Conservation (phyloP, 2,329 filamentous ascomycete species). For the Arachnomyces sp. region DNA sequence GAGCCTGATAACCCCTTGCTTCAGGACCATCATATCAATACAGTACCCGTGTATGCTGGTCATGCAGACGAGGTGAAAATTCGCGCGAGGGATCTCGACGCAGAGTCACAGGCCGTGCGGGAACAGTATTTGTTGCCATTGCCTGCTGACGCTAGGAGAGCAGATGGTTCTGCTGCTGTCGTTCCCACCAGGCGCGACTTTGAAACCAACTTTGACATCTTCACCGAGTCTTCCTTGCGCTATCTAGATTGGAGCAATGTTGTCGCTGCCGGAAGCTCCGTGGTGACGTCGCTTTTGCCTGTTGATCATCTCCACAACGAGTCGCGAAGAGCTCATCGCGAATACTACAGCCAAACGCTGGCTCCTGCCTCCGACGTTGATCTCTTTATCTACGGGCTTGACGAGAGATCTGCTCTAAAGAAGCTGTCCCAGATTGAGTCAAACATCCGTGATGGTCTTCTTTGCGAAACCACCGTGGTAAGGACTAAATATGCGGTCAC, state of each 20-base stretch:
- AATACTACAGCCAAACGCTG: constrained; percentile 74
- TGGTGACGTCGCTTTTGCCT: constrained; percentile 68
- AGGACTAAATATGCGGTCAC: constrained; percentile 82
- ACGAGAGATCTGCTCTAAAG: constrained; percentile 65
- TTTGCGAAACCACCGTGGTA: constrained; percentile 72
- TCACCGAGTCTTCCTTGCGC: constrained; percentile 66
- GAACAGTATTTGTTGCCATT: constrained; percentile 22
- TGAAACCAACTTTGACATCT: constrained; percentile 68
- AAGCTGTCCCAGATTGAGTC: constrained; percentile 77
- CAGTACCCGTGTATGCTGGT: constrained; percentile 20
- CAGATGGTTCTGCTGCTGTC: constrained; percentile 57
- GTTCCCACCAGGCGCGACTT: constrained; percentile 63
- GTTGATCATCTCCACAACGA: constrained; percentile 53
- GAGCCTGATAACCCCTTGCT: constrained; percentile 18
- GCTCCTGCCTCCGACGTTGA: constrained; percentile 80
- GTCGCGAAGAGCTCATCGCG: constrained; percentile 54
- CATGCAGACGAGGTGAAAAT: constrained; percentile 11
- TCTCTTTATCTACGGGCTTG: constrained; percentile 72
- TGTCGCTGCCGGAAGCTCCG: constrained; percentile 70
- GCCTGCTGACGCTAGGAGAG: not conserved
- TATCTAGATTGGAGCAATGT: constrained; percentile 77
- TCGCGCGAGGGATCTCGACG: constrained; percentile 17
- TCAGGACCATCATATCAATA: constrained; percentile 18
- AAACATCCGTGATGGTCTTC: constrained; percentile 64
- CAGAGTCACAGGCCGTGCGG: constrained; percentile 14